Percentiles rank a stretch among this genome's conserved stretches.
phyloP scores from a whole-genome alignment of 257 asterid species.

The Osmanthus fragrans region DNA sequence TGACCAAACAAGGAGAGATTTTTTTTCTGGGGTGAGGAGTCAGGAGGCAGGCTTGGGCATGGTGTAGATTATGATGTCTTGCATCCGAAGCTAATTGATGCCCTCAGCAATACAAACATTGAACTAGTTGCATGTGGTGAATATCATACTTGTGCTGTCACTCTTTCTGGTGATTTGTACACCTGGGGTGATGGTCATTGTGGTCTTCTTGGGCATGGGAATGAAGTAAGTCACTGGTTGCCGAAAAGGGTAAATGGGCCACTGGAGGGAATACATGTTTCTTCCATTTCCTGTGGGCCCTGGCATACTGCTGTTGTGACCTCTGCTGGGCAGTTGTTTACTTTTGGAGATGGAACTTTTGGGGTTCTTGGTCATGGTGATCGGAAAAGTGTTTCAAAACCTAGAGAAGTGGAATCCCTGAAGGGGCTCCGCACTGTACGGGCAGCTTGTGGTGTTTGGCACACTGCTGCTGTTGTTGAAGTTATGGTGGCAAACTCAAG shows the following conservation, averaged over 20 bases:
- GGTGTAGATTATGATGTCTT: conserved; percentile 94
- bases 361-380: conserved; percentile 97
- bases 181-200: conserved; percentile 95
- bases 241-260: conserved; percentile 92
- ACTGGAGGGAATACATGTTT: conserved; percentile 83
- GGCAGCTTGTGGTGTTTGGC: conserved; percentile 97
- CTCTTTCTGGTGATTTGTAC: conserved; percentile 89
- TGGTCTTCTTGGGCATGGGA: conserved; percentile 94
- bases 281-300: conserved; percentile 88
- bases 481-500: conserved; percentile 95
- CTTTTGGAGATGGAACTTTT: conserved; percentile 93
- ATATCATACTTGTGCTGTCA: conserved; percentile 84
- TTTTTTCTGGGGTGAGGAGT: conserved; percentile 98
- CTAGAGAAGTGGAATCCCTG: conserved; percentile 90
- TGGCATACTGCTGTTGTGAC: conserved; percentile 98
- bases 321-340: conserved; percentile 92
- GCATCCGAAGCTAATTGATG: conserved; percentile 84
- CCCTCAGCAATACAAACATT: conserved; percentile 74
- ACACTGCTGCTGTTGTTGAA: conserved; percentile 96
- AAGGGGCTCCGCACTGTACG: conserved; percentile 93
- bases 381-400: conserved; percentile 64
- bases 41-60: conserved; percentile 94
- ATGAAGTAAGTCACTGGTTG: conserved; percentile 93
- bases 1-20: conserved; percentile 94
- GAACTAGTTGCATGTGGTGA: conserved; percentile 97